A percentile compares a stretch with the other conserved stretches of the same genome.
These are phyloP conservation scores for Colletotrichum cereale DNA, from an alignment of 2,329 filamentous ascomycete species.

Conservation along the genomic window DNA sequence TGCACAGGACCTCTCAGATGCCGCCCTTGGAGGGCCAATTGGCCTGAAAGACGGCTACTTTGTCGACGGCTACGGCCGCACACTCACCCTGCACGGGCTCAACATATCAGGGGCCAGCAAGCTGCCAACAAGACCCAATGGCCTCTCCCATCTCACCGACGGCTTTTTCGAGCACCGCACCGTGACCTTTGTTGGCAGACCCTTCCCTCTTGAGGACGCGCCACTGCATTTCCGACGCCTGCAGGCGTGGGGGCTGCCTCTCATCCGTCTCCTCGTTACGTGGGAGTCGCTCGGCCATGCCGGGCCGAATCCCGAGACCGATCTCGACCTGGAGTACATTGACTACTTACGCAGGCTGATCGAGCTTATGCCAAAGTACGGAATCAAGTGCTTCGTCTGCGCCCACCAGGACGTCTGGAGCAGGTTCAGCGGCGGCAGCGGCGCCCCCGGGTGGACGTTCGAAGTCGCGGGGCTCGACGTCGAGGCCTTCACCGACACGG, in stretches of 20 bases:
- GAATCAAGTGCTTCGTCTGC: slow-evolving; percentile 57
- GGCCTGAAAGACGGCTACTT: slow-evolving; percentile 48
- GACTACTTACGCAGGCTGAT: slow-evolving; percentile 52
- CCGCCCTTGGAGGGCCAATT: slow-evolving; percentile 50
- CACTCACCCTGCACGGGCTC: slow-evolving; percentile 55
- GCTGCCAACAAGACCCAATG: slow-evolving; percentile 52
- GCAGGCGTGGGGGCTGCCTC: slow-evolving; percentile 53
- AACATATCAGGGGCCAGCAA: slow-evolving; percentile 58
- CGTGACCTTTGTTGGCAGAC: slow-evolving; percentile 54
- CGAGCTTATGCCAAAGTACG: slow-evolving; percentile 53
- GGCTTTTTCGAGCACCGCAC: slow-evolving; percentile 56
- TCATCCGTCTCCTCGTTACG: slow-evolving; percentile 56
- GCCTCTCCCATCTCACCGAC: slow-evolving; percentile 54
- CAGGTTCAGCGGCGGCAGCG: slow-evolving; percentile 56
- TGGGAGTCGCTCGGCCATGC: slow-evolving; percentile 56
- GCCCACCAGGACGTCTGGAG: slow-evolving; percentile 60
- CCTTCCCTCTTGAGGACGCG: slow-evolving; percentile 54
- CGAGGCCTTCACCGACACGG: slow-evolving; percentile 47
- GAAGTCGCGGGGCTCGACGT: slow-evolving; percentile 55
- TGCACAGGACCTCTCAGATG: slow-evolving; percentile 52
- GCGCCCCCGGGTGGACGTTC: slow-evolving; percentile 58
- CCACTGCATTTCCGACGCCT: slow-evolving; percentile 54
- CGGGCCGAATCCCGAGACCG: slow-evolving; percentile 48
- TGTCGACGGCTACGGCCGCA: slow-evolving; percentile 52
- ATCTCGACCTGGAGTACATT: slow-evolving; percentile 55